Evolutionary conservation across 2,329 filamentous ascomycete species (phyloP), one percentile per base, ranked within the genome.

Genomic region (Fonsecaea erecta): DNA sequence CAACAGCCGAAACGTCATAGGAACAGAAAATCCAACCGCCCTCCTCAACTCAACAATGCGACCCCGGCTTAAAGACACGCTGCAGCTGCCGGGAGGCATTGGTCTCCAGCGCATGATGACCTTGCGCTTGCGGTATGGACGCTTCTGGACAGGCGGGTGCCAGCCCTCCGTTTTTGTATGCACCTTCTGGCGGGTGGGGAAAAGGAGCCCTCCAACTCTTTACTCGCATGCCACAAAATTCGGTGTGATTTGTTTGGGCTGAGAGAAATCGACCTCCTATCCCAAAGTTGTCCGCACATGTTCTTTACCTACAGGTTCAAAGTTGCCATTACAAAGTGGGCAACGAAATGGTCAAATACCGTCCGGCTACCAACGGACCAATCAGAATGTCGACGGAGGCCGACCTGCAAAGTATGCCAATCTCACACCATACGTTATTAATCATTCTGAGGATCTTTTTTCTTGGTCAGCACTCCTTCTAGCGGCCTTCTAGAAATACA

Each of bases 281-380:
- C 12, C 21, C 8, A 21, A 11, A 2, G 8, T 2, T 24, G n/a
- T 9, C n/a, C 21, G 40, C n/a, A 43, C n/a, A 43, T n/a, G 16
- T 18, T 43, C 2, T 6, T 43, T 18, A 2, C 7, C 40, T 9
- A n/a, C 40, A 9, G 7, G 11, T 9, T 21, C 40, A 6, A 21
- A 18, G n/a, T 4, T 30, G 28, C n/a, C 28, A 30, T 30, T 30
- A 30, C 28, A 30, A 30, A 30, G 28, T 30, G 28, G 43, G 12
- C 21, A 48, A 12, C 7, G 43, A 18, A 24, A 9, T 48, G 14
- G 7, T 54, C 65, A 64, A 62, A 62, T 18, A 32, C 65, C 65
- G 65, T 59, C 35, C 62, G 65, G 65, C 57, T 62, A 59, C 32
- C 26, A 3, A 16, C 21, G 37, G 54, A 26, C 57, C 55, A 64